A percentile compares a stretch with the other conserved stretches of the same genome.
phyloP scores from a whole-genome alignment of 495 filamentous ascomycete genomes.

The Tirmania nivea region DNA sequence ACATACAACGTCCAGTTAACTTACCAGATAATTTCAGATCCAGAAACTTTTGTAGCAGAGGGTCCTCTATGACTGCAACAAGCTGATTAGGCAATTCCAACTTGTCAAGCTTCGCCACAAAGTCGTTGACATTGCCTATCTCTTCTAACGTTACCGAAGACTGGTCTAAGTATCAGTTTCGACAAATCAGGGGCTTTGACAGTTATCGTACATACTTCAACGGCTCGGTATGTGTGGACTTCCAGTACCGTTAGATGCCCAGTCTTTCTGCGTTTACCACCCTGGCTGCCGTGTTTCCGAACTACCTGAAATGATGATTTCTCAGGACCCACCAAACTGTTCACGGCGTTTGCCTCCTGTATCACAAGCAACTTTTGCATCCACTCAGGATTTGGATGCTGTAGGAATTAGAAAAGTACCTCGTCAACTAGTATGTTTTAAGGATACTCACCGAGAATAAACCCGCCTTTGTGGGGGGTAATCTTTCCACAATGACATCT shows the following conservation, averaged over 20 bases:
- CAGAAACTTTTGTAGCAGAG: slow-evolving; percentile 56
- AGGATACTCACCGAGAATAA: slow-evolving; percentile 30
- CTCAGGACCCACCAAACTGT: slow-evolving; percentile 14
- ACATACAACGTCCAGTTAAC: neutral
- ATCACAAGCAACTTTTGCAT: slow-evolving; percentile 41
- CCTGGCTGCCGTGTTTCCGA: slow-evolving; percentile 18
- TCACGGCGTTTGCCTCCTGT: slow-evolving; percentile 32
- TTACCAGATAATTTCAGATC: slow-evolving; percentile 37
- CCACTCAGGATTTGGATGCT: slow-evolving; percentile 68
- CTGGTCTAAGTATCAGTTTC: slow-evolving; percentile 15
- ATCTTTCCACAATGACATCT: slow-evolving; percentile 58
- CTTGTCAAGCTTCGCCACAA: slow-evolving; percentile 54
- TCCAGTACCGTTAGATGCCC: slow-evolving; percentile 33
- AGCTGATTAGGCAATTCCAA: slow-evolving; percentile 67
- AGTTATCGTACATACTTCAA: slow-evolving; percentile 28
- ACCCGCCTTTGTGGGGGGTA: slow-evolving; percentile 30
- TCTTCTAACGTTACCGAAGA: slow-evolving; percentile 54
- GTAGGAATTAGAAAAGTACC: neutral
- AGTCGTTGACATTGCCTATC: slow-evolving; percentile 45
- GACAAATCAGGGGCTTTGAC: slow-evolving; percentile 8
- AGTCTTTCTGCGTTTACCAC: slow-evolving; percentile 26
- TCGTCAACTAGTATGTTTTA: neutral
- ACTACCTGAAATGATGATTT: slow-evolving; percentile 26
- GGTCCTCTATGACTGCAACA: slow-evolving; percentile 52
- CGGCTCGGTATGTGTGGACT: slow-evolving; percentile 52